Base-by-base conservation (phyloP, 768 basidiomycete species). In the Phylloporus arenicola region DNA sequence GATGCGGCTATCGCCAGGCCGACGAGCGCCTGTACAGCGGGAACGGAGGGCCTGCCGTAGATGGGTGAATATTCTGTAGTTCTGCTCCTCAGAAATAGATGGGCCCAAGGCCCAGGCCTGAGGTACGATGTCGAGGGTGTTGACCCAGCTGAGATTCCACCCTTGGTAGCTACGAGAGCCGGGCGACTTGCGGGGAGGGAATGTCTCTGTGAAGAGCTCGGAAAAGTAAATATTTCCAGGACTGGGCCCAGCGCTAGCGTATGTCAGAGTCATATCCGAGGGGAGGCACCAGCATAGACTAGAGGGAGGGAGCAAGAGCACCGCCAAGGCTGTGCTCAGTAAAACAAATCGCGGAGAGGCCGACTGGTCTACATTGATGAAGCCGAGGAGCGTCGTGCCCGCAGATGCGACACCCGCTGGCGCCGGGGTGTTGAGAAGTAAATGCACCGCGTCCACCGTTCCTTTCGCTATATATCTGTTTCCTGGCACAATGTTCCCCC, bases 191-290 rank as follows among this genome's bases (percentile, higher is more conserved):
- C 19, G 13, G 9, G 13, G 2, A 11, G 43, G 43, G 7, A 34
- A 34, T 22, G 31, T 34, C 3, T 34, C 14, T 1, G 4, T 8
- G 20, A 45, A 24, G 43, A 24, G 43, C 31, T 45, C 31, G 19
- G 17, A 1, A 12, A 43, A 43, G 12, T 19, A 30, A 1, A 31
- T 22, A 41, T 60, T 51, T 10, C 59, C 55, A 2, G 55, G 59
- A 19, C 47, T 60, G 16, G 50, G 16, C 0, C 52, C 58, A 9
- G 52, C 59, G 19, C 19, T 4, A 6, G 40, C 42, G 25, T 60
- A 60, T 1, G 47, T 48, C 3, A 60, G 20, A 6, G 45, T 41
- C 9, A 6, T 5, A n/a, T 44, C n/a, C 2, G 27, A 16, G 22
- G 43, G 24, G 19, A 53, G 29, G 14, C 5, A n/a, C 30, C 24